Evolutionary conservation across 805 yeast species (phyloP).

Genomic region (Sugiyamaella floridensis): DNA sequence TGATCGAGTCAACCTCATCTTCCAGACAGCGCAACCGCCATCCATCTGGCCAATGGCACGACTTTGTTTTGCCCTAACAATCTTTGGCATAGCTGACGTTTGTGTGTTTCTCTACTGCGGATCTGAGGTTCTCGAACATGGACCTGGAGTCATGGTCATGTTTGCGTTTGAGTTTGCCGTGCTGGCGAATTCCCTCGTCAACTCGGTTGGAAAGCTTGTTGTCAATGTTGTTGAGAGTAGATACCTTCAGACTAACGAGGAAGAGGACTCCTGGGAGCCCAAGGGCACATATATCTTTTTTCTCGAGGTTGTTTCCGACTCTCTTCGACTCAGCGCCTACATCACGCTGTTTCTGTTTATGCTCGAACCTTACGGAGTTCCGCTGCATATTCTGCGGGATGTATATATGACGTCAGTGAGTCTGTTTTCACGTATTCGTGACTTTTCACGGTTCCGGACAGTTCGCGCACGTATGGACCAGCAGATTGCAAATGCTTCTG

Average conservation of each 20-base stretch:
- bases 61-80: conserved; percentile 38
- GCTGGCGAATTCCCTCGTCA: conserved; percentile 47
- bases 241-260: conserved; percentile 40
- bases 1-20: conserved; percentile 45
- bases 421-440: conserved; percentile 25
- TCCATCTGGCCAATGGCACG: conserved; percentile 33
- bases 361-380: conserved; percentile 39
- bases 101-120: conserved; percentile 47
- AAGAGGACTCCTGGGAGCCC: conserved; percentile 68
- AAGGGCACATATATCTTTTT: conserved; percentile 54
- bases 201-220: conserved; percentile 39
- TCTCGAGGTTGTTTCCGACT: conserved; percentile 45
- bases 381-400: conserved; percentile 45
- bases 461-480: conserved; percentile 46
- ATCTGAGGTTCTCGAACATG: conserved; percentile 18
- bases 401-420: conserved; percentile 34
- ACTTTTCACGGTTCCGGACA: conserved; percentile 25
- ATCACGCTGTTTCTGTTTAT: conserved; percentile 42
- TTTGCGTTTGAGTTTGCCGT: conserved; percentile 75
- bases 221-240: conserved; percentile 52
- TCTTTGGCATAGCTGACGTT: conserved; percentile 46
- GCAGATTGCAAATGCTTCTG: conserved; percentile 56
- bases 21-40: conserved; percentile 36
- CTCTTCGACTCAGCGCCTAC: conserved; percentile 41
- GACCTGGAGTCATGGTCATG: conserved; percentile 42